Percentiles rank a stretch among this genome's conserved stretches.
phyloP scores from a whole-genome alignment of 75 land plant species.

The Adiantum capillusveneris region DNA sequence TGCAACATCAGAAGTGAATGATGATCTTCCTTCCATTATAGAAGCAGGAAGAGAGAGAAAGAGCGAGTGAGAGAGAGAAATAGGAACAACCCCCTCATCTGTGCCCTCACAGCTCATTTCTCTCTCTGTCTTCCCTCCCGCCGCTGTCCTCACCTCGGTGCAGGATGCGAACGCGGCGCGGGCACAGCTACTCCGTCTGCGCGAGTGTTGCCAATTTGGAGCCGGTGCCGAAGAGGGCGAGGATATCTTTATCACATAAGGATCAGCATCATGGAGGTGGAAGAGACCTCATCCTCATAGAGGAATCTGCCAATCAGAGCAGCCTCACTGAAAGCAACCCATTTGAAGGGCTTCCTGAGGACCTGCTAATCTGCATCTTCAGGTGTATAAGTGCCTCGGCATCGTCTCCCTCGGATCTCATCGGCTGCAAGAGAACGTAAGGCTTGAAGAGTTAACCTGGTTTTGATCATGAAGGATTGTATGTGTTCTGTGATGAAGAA shows the following conservation, averaged over 20 bases:
- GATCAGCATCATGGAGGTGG: background rate
- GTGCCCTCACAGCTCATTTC: too few relatives aligned
- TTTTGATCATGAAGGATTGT: too few relatives aligned
- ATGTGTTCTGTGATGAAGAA: too few relatives aligned
- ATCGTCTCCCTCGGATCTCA: constrained; percentile 13
- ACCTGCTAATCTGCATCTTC: constrained; percentile 11
- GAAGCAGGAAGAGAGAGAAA: too few relatives aligned
- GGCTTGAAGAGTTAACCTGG: background rate
- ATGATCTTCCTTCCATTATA: too few relatives aligned
- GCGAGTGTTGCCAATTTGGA: background rate
- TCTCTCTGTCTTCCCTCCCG: too few relatives aligned
- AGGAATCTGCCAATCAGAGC: background rate
- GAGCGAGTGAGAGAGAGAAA: too few relatives aligned
- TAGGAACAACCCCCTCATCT: too few relatives aligned
- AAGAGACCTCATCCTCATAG: background rate
- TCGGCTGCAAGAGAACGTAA: constrained; percentile 8
- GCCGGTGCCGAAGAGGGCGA: background rate
- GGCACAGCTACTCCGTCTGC: background rate
- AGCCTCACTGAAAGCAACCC: background rate
- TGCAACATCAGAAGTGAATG: too few relatives aligned
- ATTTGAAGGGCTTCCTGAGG: constrained; percentile 13
- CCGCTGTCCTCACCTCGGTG: background rate
- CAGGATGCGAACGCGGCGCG: background rate
- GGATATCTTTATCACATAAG: background rate
- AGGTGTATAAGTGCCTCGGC: constrained; percentile 5